Conservation (phyloP, 139 green algal species). For the Pleodorina starrii region DNA sequence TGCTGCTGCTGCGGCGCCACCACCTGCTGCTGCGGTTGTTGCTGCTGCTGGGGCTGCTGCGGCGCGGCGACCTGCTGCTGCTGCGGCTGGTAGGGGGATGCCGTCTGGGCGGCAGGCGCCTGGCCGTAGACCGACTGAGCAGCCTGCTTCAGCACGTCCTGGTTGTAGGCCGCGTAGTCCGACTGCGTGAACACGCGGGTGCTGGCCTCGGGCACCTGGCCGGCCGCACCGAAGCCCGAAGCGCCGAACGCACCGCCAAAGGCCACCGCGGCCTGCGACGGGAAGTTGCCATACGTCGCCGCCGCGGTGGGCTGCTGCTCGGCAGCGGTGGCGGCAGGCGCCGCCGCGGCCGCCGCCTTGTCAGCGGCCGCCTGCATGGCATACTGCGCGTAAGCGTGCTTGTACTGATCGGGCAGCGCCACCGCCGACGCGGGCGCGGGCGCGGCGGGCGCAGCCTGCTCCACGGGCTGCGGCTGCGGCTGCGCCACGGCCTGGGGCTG, state of each 20-base stretch:
- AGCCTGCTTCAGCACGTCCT: constrained; percentile 46
- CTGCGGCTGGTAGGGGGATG: not conserved
- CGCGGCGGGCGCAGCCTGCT: not conserved
- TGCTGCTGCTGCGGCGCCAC: not conserved
- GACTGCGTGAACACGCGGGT: constrained; percentile 22
- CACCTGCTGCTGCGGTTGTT: not conserved
- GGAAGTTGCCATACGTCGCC: constrained; percentile 39
- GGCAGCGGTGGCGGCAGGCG: not conserved
- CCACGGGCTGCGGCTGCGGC: not conserved
- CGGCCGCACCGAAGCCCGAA: constrained; percentile 27
- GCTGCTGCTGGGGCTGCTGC: constrained; percentile 11
- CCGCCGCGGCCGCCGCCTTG: constrained; percentile 12
- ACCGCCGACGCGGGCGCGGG: not conserved
- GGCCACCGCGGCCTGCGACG: constrained; percentile 26
- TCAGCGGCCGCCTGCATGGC: constrained; percentile 18
- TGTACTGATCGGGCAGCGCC: constrained; percentile 10
- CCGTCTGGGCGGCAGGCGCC: constrained; percentile 15
- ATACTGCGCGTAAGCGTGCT: constrained; percentile 35
- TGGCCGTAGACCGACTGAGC: constrained; percentile 43
- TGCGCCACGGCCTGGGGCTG: not conserved
- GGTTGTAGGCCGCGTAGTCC: constrained; percentile 46
- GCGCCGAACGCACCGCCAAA: constrained; percentile 41
- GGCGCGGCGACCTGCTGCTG: not conserved
- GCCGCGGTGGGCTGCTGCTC: constrained; percentile 5
- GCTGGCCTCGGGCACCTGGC: constrained; percentile 14